phyloP scores from a whole-genome alignment of 129 eudicot genomes.

The Logfia minima region DNA sequence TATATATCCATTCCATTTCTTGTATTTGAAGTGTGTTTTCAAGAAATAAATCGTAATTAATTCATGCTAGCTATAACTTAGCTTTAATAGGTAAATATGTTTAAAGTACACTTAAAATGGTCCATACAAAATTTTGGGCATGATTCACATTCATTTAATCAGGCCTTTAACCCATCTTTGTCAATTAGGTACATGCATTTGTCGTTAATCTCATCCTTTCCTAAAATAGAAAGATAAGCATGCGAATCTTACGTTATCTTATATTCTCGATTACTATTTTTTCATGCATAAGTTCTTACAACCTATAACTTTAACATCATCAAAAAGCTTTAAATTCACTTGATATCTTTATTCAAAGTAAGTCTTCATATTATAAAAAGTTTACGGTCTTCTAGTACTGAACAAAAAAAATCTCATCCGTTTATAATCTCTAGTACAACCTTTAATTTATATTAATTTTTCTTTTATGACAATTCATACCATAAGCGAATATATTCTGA shows the following conservation, averaged over 20 bases:
- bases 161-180: conserved; percentile 11
- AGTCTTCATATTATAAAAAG: too few species aligned
- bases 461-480: background rate
- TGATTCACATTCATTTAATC: conserved; percentile 27
- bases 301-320: background rate
- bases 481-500: too few species aligned
- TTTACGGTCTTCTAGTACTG: rapidly evolving
- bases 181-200: conserved; percentile 25
- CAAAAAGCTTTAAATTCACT: background rate
- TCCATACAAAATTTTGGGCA: conserved; percentile 16
- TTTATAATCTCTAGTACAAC: background rate
- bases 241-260: conserved; percentile 21
- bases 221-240: conserved; percentile 25
- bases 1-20: background rate
- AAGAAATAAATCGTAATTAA: conserved; percentile 12
- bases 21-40: background rate
- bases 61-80: background rate
- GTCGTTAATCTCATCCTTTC: conserved; percentile 29
- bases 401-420: too few species aligned
- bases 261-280: conserved; percentile 13
- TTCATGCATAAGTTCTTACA: background rate
- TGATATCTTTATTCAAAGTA: background rate
- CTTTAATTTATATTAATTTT: too few species aligned
- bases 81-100: background rate
- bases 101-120: background rate